Evolutionary conservation across 306 rosid species (phyloP).

Genomic region (Biancaea sappan): DNA sequence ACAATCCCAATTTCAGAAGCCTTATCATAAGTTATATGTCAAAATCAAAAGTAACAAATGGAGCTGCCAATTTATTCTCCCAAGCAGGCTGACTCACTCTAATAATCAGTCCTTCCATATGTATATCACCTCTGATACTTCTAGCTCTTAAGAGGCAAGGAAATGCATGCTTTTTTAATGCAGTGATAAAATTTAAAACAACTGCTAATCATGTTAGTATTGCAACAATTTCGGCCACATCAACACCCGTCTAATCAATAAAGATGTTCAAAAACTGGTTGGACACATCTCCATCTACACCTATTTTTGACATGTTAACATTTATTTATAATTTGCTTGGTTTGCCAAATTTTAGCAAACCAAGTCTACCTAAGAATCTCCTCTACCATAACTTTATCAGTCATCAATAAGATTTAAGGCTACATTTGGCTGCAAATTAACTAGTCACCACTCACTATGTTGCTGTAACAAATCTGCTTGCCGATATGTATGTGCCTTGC

Average conservation of each 20-base stretch:
- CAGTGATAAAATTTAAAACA: no score
- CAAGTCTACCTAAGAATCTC: no score
- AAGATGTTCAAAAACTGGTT: no score
- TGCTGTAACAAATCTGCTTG: slow-evolving; percentile 38
- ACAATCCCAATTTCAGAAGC: slow-evolving; percentile 42
- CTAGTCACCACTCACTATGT: slow-evolving; percentile 28
- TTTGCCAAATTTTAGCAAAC: not conserved
- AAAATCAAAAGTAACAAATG: not conserved
- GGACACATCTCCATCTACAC: no score
- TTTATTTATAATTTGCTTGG: not conserved
- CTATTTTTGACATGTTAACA: not conserved
- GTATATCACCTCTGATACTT: no score
- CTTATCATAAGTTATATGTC: slow-evolving; percentile 32
- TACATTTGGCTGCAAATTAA: slow-evolving; percentile 37
- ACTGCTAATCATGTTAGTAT: no score
- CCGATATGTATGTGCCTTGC: slow-evolving; percentile 34
- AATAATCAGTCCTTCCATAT: no score
- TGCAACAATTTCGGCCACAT: no score
- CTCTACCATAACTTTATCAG: slow-evolving; percentile 35
- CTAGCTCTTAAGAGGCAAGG: no score
- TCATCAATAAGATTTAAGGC: slow-evolving; percentile 34
- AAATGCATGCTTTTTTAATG: no score
- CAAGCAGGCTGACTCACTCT: no score
- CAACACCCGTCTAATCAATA: no score
- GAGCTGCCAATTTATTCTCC: not conserved